These are phyloP conservation scores for Gamarada debralockiae DNA, from an alignment of 495 filamentous ascomycete species.

Conservation along the genomic window DNA sequence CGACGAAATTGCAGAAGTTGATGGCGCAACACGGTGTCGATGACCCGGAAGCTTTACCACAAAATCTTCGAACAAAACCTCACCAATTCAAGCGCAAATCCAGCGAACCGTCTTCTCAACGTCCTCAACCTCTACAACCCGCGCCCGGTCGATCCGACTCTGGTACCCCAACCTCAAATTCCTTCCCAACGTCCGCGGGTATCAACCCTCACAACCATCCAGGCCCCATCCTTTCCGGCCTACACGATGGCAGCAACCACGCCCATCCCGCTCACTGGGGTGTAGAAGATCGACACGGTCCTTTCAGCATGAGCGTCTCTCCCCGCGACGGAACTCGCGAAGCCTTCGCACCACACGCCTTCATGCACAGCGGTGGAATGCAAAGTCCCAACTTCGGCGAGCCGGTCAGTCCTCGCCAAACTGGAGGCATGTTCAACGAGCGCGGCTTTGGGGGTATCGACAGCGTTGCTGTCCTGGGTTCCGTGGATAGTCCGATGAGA, in stretches of 20 bases:
- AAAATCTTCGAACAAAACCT: slow-evolving; percentile 71
- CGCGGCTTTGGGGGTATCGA: slow-evolving; percentile 22
- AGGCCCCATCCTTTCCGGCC: slow-evolving; percentile 18
- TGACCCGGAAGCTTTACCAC: slow-evolving; percentile 83
- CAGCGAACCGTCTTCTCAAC: slow-evolving; percentile 22
- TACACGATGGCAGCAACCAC: slow-evolving; percentile 17
- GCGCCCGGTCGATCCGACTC: slow-evolving; percentile 28
- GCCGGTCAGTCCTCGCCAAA: slow-evolving; percentile 5
- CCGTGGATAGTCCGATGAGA: slow-evolving; percentile 17
- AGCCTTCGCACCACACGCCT: slow-evolving; percentile 24
- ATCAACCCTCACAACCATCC: slow-evolving; percentile 7
- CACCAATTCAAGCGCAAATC: slow-evolving; percentile 59
- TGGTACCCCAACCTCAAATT: slow-evolving; percentile 25
- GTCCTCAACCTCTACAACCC: slow-evolving; percentile 24
- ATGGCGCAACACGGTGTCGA: slow-evolving; percentile 83
- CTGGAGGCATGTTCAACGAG: slow-evolving; percentile 20
- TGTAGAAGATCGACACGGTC: slow-evolving; percentile 12
- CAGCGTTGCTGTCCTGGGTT: slow-evolving; percentile 13
- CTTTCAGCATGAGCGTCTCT: slow-evolving; percentile 18
- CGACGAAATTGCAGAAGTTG: slow-evolving; percentile 96
- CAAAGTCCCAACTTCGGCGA: slow-evolving; percentile 16
- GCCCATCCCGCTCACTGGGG: slow-evolving; percentile 18
- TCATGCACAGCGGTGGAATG: slow-evolving; percentile 18
- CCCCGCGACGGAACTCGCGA: slow-evolving; percentile 12
- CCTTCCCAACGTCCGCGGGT: slow-evolving; percentile 16